Percentiles rank a stretch among this genome's conserved stretches.
Conservation (phyloP, 352 stramenopile species). For the Globisporangium okanoganense region DNA sequence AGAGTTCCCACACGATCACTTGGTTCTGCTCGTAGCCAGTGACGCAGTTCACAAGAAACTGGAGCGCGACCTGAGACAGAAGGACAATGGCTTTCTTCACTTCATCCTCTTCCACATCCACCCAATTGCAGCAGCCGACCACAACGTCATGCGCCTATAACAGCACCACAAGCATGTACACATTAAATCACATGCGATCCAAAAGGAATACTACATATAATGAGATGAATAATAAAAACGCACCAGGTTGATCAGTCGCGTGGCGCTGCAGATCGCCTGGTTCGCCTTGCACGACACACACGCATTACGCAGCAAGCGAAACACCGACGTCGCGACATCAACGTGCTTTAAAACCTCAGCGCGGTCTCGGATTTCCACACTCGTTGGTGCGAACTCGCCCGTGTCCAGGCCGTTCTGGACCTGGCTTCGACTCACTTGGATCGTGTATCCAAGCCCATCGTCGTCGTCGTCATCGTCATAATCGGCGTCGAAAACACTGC, state of each 20-base stretch:
- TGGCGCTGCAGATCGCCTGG: slow-evolving; percentile 38
- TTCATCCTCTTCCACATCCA: slow-evolving; percentile 52
- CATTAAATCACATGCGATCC: slow-evolving; percentile 2
- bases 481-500: background rate
- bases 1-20: slow-evolving; percentile 43
- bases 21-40: slow-evolving; percentile 47
- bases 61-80: slow-evolving; percentile 58
- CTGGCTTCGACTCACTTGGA: slow-evolving; percentile 30
- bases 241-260: slow-evolving; percentile 21
- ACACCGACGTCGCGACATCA: slow-evolving; percentile 32
- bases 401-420: slow-evolving; percentile 20
- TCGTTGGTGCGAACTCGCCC: slow-evolving; percentile 26
- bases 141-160: slow-evolving; percentile 37
- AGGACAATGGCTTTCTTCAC: slow-evolving; percentile 43
- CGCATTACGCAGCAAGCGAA: slow-evolving; percentile 73
- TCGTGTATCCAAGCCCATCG: slow-evolving; percentile 72
- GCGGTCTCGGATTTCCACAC: slow-evolving; percentile 24
- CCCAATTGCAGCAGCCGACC: slow-evolving; percentile 43
- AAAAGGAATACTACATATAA: background rate
- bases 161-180: slow-evolving; percentile 4
- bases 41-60: slow-evolving; percentile 73
- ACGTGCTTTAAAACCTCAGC: slow-evolving; percentile 9
- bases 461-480: slow-evolving; percentile 36
- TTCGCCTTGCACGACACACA: slow-evolving; percentile 46
- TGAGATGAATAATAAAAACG: background rate